These are phyloP conservation scores for Yarrowia galli DNA, from an alignment of 1,139 yeast species.

Conservation along the genomic window DNA sequence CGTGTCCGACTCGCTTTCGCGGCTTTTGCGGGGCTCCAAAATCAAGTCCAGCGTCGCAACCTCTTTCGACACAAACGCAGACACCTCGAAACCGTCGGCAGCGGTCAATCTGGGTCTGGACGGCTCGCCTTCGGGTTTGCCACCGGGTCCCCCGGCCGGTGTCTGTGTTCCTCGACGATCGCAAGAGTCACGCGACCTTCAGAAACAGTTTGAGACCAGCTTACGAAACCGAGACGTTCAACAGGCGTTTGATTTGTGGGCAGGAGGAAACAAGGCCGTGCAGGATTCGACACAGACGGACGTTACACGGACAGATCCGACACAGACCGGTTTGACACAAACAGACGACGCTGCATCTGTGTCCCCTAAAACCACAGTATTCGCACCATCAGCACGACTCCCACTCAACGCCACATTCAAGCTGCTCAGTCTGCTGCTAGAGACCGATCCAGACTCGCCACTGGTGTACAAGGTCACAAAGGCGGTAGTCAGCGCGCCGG, in stretches of 20 bases:
- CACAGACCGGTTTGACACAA: too few relatives aligned
- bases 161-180: background rate
- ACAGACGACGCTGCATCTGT: too few relatives aligned
- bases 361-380: background rate
- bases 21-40: conserved; percentile 6
- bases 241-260: conserved; percentile 10
- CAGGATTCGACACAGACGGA: background rate
- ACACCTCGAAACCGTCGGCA: background rate
- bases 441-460: conserved; percentile 5
- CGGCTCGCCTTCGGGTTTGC: background rate
- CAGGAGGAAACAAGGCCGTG: background rate
- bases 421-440: conserved; percentile 5
- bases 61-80: background rate
- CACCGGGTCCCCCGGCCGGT: conserved; percentile 3
- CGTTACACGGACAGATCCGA: background rate
- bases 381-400: background rate
- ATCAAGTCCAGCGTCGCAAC: background rate
- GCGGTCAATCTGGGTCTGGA: conserved; percentile 13
- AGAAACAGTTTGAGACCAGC: background rate
- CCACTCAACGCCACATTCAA: background rate
- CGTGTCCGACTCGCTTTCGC: conserved; percentile 16
- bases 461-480: background rate
- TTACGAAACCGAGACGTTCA: background rate
- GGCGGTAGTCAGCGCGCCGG: background rate
- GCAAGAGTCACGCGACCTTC: background rate